These are phyloP conservation scores for Colletotrichum sp. DNA, from an alignment of 2,329 filamentous ascomycete species.

Conservation along the genomic window DNA sequence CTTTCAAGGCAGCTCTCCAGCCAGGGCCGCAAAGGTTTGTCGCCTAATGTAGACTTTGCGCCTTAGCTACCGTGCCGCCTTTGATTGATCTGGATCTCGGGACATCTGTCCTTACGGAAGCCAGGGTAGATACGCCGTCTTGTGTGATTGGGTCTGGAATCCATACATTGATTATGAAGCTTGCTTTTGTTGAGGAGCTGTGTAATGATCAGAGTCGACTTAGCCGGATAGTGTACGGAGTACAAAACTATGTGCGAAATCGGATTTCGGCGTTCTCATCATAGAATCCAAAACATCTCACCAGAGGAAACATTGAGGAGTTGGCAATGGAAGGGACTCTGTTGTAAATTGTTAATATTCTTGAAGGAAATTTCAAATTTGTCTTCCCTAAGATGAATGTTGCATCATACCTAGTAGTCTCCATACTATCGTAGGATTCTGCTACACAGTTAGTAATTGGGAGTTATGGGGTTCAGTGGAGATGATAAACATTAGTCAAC, in stretches of 20 bases:
- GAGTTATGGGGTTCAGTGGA: background rate
- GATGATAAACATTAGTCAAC: background rate
- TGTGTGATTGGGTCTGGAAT: background rate
- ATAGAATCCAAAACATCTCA: background rate
- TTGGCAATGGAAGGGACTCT: background rate
- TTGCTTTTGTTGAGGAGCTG: background rate
- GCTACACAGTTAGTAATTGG: background rate
- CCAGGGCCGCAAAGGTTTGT: constrained; percentile 34
- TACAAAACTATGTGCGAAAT: background rate
- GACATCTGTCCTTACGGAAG: constrained; percentile 29
- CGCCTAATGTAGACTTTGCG: constrained; percentile 38
- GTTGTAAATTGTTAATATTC: background rate
- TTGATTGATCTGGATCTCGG: constrained; percentile 35
- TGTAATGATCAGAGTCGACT: background rate
- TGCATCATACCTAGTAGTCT: too few species aligned
- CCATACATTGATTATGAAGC: background rate
- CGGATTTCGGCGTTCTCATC: background rate
- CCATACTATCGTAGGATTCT: background rate
- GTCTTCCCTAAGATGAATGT: background rate
- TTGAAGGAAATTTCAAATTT: background rate
- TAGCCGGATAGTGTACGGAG: background rate
- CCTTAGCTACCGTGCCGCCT: constrained; percentile 34
- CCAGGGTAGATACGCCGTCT: constrained; percentile 27
- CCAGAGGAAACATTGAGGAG: background rate
- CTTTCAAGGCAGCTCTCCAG: constrained; percentile 33